Percentiles rank a stretch among this genome's conserved stretches.
These are phyloP conservation scores for Penicillium flavigenum DNA, from an alignment of 495 filamentous ascomycete genomes.

Conservation along the genomic window DNA sequence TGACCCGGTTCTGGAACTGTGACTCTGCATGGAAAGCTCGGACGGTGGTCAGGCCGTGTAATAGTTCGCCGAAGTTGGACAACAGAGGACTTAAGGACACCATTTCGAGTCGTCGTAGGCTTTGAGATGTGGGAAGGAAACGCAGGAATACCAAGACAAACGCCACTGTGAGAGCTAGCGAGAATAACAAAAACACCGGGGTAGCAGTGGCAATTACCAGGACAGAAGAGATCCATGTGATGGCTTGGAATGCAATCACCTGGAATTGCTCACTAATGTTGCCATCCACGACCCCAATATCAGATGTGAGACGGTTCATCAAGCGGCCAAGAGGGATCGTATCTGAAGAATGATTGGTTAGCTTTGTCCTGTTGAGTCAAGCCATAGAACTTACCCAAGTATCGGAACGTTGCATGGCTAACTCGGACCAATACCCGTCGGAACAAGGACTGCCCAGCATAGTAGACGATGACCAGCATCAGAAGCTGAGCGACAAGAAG, in stretches of 20 bases:
- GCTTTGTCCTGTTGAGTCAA: not conserved
- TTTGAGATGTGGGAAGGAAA: conserved; percentile 81
- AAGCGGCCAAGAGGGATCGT: conserved; percentile 78
- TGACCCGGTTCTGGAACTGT: conserved; percentile 73
- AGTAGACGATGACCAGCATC: conserved; percentile 70
- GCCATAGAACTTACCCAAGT: conserved; percentile 48
- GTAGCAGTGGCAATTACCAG: conserved; percentile 73
- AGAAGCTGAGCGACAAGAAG: conserved; percentile 55
- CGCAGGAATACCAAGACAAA: conserved; percentile 68
- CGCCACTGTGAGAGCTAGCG: conserved; percentile 56
- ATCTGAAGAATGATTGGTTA: conserved; percentile 39
- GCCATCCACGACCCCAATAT: conserved; percentile 81
- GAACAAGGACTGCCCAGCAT: conserved; percentile 71
- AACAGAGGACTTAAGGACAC: conserved; percentile 78
- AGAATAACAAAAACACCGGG: conserved; percentile 70
- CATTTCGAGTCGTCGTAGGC: conserved; percentile 77
- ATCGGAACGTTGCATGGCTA: conserved; percentile 77
- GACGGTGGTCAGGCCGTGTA: conserved; percentile 78
- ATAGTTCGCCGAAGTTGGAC: conserved; percentile 79
- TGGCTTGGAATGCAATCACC: conserved; percentile 58
- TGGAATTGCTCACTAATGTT: conserved; percentile 70
- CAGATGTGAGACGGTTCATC: conserved; percentile 84
- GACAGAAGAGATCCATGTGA: conserved; percentile 70
- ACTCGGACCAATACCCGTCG: conserved; percentile 64
- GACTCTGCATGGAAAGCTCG: conserved; percentile 69